These are phyloP conservation scores for Coix lacrymajobi DNA, from an alignment of 176 grass and related monocot species.

Conservation along the genomic window DNA sequence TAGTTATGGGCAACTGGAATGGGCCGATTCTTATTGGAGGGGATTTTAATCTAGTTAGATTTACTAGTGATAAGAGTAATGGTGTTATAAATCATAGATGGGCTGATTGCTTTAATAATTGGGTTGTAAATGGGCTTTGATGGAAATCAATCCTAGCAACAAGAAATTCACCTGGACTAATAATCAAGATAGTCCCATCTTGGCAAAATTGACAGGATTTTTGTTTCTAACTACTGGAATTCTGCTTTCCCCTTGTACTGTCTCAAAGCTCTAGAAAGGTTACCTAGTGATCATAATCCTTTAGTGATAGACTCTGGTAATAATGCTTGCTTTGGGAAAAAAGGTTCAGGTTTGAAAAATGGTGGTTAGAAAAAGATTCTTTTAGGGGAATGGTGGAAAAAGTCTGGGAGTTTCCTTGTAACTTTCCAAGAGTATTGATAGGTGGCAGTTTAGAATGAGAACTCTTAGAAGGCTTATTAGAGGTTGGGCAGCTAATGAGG, in stretches of 20 bases:
- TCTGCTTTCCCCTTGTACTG: not conserved
- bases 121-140: not conserved
- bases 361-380: not conserved
- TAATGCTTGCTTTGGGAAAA: not conserved
- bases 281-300: not conserved
- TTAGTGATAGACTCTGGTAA: fast-evolving
- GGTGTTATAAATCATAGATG: not conserved
- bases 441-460: too few relatives aligned
- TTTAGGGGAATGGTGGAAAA: not conserved
- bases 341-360: not conserved
- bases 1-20: fast-evolving
- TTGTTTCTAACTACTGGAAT: not conserved
- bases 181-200: fast-evolving
- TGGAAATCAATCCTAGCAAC: fast-evolving
- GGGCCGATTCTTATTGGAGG: not conserved
- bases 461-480: too few relatives aligned
- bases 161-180: not conserved
- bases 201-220: not conserved
- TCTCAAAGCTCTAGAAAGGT: not conserved
- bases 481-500: too few relatives aligned
- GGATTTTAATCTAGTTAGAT: not conserved
- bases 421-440: fast-evolving
- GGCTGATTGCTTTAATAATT: not conserved
- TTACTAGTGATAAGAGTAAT: not conserved
- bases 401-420: not conserved